These are phyloP conservation scores for Halenospora varia DNA, from an alignment of 495 filamentous ascomycete species.

Conservation along the genomic window DNA sequence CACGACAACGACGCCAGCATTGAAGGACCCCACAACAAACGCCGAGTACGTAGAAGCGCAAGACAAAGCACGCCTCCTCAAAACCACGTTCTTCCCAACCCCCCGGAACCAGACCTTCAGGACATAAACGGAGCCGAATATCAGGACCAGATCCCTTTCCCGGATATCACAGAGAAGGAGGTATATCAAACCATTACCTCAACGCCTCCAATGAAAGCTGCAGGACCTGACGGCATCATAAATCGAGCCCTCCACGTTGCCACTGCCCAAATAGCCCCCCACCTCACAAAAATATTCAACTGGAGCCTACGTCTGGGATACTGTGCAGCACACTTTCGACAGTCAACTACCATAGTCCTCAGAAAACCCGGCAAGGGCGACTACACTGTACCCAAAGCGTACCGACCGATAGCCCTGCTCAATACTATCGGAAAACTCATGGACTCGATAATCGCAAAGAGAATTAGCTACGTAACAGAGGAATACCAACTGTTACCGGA, in stretches of 20 bases:
- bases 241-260: no score
- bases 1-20: no score
- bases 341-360: constrained; percentile 25
- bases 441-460: constrained; percentile 23
- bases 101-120: background rate
- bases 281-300: constrained; percentile 24
- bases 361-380: constrained; percentile 28
- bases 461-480: constrained; percentile 24
- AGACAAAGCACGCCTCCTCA: no score
- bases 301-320: constrained; percentile 21
- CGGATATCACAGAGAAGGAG: background rate
- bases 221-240: no score
- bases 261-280: constrained; percentile 22
- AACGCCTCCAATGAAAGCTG: no score
- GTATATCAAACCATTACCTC: constrained; percentile 5
- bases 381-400: constrained; percentile 29
- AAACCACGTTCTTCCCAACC: no score
- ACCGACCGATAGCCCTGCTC: constrained; percentile 30
- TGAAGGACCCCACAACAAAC: no score
- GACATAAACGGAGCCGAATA: background rate
- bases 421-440: constrained; percentile 33
- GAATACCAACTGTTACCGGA: constrained; percentile 21
- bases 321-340: constrained; percentile 14
- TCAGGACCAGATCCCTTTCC: background rate
- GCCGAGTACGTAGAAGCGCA: no score